Base-by-base conservation (phyloP, 2,329 filamentous ascomycete species). In the Lecanosticta acicola region DNA sequence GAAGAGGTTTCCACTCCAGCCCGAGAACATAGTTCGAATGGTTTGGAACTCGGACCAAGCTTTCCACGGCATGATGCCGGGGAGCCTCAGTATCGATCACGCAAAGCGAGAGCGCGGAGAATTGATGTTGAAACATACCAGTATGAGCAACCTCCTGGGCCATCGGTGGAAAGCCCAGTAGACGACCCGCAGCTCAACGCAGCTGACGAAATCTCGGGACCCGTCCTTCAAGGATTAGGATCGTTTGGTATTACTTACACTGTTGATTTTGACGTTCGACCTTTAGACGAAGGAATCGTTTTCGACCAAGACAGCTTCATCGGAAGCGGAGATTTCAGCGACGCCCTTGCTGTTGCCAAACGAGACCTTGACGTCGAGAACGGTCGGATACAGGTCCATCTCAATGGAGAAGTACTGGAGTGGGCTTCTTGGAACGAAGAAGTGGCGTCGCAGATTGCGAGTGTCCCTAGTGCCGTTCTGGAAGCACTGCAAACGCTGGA, bases 391-490 rank as follows among this genome's bases (percentile, higher is more conserved):
- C 52, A 56, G 9, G 5, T 48, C 3, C 42, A 34, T 5, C 50
- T 71, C 24, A 59, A 59, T 11, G 58, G 63, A 17, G 55, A 59
- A 2, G 48, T 54, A 10, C 38, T 59, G 10, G 64, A 65, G 43
- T 81, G 77, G 71, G 69, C 72, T 19, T 57, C 70, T 3, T 83
- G 79, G 79, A 74, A 71, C 42, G 78, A 81, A 39, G 68, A 70
- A 10, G 72, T 78, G 1, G 75, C 70, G 21, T 71, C 72, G 1
- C 68, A 73, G 34, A 48, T 78, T 17, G 64, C 62, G 3, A 47
- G 54, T 17, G 60, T 69, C 1, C 66, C 73, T 34, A 49, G 61
- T 9, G 46, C 49, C 8, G 63, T 73, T 18, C 48, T 59, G 17
- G 54, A 55, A 17, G 55, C 51, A 2, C 17, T 61, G 14, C 21